Evolutionary conservation across 768 basidiomycete species (phyloP).

Genomic region (Hortiboletus campestris): DNA sequence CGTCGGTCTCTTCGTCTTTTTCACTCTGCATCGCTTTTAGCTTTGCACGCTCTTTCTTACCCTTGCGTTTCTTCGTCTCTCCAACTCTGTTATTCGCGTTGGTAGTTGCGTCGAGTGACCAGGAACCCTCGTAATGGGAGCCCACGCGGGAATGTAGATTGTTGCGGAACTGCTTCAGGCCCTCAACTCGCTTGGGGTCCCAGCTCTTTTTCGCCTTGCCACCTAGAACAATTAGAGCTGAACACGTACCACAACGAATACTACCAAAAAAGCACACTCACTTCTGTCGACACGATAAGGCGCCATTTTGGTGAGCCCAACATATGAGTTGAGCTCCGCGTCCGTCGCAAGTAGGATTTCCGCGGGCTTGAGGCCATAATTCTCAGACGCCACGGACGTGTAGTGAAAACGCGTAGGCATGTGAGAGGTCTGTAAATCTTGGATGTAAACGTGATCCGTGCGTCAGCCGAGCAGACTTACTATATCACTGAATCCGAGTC

Average conservation of each 20-base stretch:
- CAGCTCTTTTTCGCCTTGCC: slow-evolving; percentile 40
- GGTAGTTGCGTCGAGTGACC: slow-evolving; percentile 12
- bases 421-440: slow-evolving; percentile 68
- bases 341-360: slow-evolving; percentile 93
- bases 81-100: slow-evolving; percentile 8
- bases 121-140: slow-evolving; percentile 14
- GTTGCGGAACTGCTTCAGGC: slow-evolving; percentile 70
- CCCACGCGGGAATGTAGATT: slow-evolving; percentile 49
- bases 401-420: slow-evolving; percentile 95
- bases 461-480: slow-evolving; percentile 44
- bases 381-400: slow-evolving; percentile 57
- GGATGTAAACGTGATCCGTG: neutral
- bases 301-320: slow-evolving; percentile 87
- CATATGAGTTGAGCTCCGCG: slow-evolving; percentile 87
- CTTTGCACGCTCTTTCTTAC: slow-evolving; percentile 67
- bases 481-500: slow-evolving; percentile 92
- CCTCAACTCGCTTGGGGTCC: slow-evolving; percentile 61
- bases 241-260: neutral
- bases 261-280: slow-evolving; percentile 11
- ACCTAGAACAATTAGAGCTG: slow-evolving; percentile 5
- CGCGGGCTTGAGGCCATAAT: slow-evolving; percentile 69
- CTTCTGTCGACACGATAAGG: slow-evolving; percentile 71
- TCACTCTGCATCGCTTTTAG: slow-evolving; percentile 36
- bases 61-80: slow-evolving; percentile 59
- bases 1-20: slow-evolving; percentile 4